Conservation (phyloP, 768 basidiomycete species). For the Paxillus involutus region DNA sequence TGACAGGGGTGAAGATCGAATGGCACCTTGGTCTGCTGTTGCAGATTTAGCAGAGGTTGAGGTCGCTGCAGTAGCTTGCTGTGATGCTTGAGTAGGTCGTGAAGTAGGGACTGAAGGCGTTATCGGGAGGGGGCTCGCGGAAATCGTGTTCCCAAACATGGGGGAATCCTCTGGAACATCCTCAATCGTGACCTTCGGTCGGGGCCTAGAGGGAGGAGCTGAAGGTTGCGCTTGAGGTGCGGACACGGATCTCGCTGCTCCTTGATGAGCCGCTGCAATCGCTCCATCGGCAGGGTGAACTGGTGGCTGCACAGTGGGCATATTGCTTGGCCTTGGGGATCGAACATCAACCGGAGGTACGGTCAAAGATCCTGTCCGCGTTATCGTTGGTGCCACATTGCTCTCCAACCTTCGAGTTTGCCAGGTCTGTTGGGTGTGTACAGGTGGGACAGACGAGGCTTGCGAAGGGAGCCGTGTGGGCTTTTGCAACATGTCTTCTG, state of each 20-base stretch:
- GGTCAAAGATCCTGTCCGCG: not conserved
- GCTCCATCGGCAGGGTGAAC: conserved; percentile 7
- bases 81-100: conserved; percentile 9
- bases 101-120: conserved; percentile 5
- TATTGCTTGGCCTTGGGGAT: not conserved
- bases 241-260: conserved; percentile 7
- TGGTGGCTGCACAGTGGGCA: not conserved
- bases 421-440: conserved; percentile 2
- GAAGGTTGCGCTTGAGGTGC: conserved; percentile 10
- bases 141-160: conserved; percentile 9
- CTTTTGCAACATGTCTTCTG: conserved; percentile 26
- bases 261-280: conserved; percentile 8
- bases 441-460: not conserved
- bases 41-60: conserved; percentile 2
- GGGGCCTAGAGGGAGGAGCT: conserved; percentile 6
- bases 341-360: conserved; percentile 6
- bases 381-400: not conserved
- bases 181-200: conserved; percentile 30
- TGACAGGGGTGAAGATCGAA: conserved; percentile 21
- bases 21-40: conserved; percentile 8
- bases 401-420: conserved; percentile 8
- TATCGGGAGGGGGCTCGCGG: not conserved
- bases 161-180: conserved; percentile 26
- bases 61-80: conserved; percentile 1
- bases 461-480: conserved; percentile 5